Percentiles rank a stretch among this genome's conserved stretches.
Conservation (phyloP, 2,329 filamentous ascomycete species). For the Ascochyta koolunga region DNA sequence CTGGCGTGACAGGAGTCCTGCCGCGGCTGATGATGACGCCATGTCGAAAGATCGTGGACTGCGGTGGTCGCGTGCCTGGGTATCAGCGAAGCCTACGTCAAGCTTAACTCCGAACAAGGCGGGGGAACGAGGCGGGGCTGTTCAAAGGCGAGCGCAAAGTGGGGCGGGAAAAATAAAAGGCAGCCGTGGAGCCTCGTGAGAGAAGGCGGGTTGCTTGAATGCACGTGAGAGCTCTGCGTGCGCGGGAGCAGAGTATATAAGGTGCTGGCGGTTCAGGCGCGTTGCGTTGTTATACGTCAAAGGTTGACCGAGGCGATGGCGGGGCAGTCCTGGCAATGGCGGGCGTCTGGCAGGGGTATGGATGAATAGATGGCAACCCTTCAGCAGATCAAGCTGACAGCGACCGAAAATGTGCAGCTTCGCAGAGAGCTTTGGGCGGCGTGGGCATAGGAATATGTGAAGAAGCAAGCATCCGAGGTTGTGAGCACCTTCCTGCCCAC, state of each 20-base stretch:
- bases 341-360: conserved; percentile 11
- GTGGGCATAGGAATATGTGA: conserved; percentile 22
- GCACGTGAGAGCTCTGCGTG: conserved; percentile 6
- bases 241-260: neutral
- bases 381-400: conserved; percentile 5
- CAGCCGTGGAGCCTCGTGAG: neutral
- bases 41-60: conserved; percentile 23
- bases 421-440: conserved; percentile 13
- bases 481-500: conserved; percentile 30
- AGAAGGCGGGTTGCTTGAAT: neutral
- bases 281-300: conserved; percentile 21
- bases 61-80: conserved; percentile 15
- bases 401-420: conserved; percentile 24
- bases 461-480: conserved; percentile 33
- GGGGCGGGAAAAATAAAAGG: neutral
- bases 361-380: neutral
- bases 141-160: conserved; percentile 2
- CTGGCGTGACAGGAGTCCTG: conserved; percentile 78
- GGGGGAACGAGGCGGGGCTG: conserved; percentile 12
- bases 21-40: conserved; percentile 61
- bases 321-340: conserved; percentile 23
- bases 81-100: conserved; percentile 11
- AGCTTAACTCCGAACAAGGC: conserved; percentile 5
- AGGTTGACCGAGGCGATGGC: conserved; percentile 17
- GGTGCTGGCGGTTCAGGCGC: conserved; percentile 20